Percentiles rank a stretch among this genome's conserved stretches.
Conservation (phyloP, 73 alveolate species). For the Durusdinium trenchii region DNA sequence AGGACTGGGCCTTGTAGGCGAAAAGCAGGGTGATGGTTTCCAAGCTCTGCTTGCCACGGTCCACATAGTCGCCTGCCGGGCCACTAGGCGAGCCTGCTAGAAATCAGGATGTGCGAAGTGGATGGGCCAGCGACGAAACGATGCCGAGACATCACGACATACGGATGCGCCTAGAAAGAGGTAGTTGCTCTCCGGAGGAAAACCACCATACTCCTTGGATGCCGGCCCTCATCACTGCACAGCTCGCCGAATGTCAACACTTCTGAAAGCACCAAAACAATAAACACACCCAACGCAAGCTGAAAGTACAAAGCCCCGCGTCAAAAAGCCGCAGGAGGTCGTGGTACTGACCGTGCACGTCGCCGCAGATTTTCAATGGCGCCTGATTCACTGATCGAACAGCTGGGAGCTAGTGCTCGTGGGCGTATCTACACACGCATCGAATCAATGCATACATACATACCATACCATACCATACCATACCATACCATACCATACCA, state of each 20-base stretch:
- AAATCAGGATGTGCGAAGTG: not conserved
- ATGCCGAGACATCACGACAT: not conserved
- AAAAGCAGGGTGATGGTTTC: constrained; percentile 97
- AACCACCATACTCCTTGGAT: constrained; percentile 98
- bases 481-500: too few species aligned
- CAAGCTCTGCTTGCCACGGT: constrained; percentile 98
- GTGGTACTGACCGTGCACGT: constrained; percentile 98
- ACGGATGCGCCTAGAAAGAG: constrained; percentile 97
- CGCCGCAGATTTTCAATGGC: constrained; percentile 98
- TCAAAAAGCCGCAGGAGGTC: constrained; percentile 98
- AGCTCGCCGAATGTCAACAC: too few species aligned
- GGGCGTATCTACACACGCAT: too few species aligned
- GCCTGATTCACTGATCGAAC: constrained; percentile 77
- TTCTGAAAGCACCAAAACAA: too few species aligned
- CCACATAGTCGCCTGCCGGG: constrained; percentile 98
- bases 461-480: too few species aligned
- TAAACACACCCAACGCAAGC: constrained; percentile 97
- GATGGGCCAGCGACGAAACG: not conserved
- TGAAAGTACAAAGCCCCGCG: constrained; percentile 97
- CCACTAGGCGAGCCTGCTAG: not conserved
- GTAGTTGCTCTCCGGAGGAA: constrained; percentile 98
- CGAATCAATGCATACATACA: too few species aligned
- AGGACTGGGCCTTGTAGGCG: constrained; percentile 96
- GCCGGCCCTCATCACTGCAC: too few species aligned
- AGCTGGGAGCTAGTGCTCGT: too few species aligned